Evolutionary conservation across 1,139 yeast genomes (phyloP).

Genomic region (Scheffersomyces quercinus): DNA sequence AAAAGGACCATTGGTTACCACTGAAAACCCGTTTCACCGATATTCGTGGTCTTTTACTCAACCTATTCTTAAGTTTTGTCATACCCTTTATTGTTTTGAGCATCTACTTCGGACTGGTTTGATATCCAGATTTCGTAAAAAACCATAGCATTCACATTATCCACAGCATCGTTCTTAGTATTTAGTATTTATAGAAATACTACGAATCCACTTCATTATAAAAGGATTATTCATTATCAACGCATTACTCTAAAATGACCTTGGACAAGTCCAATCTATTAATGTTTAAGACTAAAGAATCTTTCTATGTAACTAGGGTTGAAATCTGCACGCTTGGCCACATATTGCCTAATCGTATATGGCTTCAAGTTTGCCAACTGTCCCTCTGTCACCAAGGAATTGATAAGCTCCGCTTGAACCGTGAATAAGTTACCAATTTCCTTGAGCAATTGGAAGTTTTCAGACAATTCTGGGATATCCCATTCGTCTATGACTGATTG

Average conservation of each 20-base stretch:
- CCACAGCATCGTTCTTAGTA: too few species aligned
- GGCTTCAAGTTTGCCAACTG: conserved; percentile 71
- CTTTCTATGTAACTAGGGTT: conserved; percentile 55
- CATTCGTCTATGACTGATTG: conserved; percentile 74
- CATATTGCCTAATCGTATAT: conserved; percentile 64
- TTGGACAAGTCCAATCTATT: neutral
- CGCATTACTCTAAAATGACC: neutral
- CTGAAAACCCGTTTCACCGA: neutral
- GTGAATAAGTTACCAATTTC: conserved; percentile 86
- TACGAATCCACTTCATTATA: neutral
- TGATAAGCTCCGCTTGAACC: conserved; percentile 66
- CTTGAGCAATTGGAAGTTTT: conserved; percentile 68
- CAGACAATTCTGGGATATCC: conserved; percentile 65
- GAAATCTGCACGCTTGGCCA: conserved; percentile 71
- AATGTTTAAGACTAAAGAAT: conserved; percentile 39
- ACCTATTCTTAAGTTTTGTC: neutral
- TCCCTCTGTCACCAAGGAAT: conserved; percentile 81
- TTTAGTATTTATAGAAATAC: too few species aligned
- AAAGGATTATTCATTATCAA: neutral
- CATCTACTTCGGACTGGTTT: neutral
- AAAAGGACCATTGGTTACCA: too few species aligned
- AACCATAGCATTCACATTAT: too few species aligned
- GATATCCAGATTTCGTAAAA: too few species aligned
- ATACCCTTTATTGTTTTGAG: conserved; percentile 1
- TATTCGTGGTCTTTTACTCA: conserved; percentile 2